Conservation (phyloP, 768 basidiomycete genomes). For the Tremella fuciformis region DNA sequence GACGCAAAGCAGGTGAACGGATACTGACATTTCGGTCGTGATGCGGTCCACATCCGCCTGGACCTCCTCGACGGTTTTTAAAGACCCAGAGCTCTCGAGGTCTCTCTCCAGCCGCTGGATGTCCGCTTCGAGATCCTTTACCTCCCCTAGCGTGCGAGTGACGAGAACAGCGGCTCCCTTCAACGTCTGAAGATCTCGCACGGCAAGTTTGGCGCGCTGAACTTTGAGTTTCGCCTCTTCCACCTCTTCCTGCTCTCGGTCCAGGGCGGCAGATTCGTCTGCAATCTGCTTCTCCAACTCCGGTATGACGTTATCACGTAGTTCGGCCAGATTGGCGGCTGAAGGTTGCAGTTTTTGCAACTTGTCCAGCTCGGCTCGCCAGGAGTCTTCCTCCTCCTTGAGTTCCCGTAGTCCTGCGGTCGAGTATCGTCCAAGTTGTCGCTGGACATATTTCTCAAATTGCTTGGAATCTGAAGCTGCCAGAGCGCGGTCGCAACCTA, state of each 20-base stretch:
- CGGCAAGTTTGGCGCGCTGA: constrained; percentile 59
- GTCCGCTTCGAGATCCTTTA: constrained; percentile 60
- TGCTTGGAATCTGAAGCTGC: constrained; percentile 56
- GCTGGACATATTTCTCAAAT: constrained; percentile 72
- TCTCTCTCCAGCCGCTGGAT: constrained; percentile 65
- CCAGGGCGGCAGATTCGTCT: constrained; percentile 59
- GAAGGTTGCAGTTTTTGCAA: constrained; percentile 64
- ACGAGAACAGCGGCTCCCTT: constrained; percentile 51
- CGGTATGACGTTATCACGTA: constrained; percentile 64
- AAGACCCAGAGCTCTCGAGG: constrained; percentile 68
- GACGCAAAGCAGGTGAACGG: background rate
- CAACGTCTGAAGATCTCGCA: constrained; percentile 58
- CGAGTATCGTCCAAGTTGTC: constrained; percentile 61
- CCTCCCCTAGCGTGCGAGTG: constrained; percentile 45
- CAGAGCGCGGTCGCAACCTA: constrained; percentile 71
- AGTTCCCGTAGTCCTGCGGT: constrained; percentile 55
- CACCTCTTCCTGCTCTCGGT: constrained; percentile 58
- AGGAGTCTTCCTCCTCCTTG: constrained; percentile 59
- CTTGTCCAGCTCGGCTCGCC: constrained; percentile 61
- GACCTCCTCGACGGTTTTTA: constrained; percentile 79
- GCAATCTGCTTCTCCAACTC: constrained; percentile 60
- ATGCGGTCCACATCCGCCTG: constrained; percentile 70
- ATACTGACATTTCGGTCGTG: constrained; percentile 63
- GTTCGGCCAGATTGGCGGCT: constrained; percentile 55
- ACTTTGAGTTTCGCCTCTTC: constrained; percentile 63